These are phyloP conservation scores for Plasmopara viticola DNA, from an alignment of 352 stramenopile species.

Conservation along the genomic window DNA sequence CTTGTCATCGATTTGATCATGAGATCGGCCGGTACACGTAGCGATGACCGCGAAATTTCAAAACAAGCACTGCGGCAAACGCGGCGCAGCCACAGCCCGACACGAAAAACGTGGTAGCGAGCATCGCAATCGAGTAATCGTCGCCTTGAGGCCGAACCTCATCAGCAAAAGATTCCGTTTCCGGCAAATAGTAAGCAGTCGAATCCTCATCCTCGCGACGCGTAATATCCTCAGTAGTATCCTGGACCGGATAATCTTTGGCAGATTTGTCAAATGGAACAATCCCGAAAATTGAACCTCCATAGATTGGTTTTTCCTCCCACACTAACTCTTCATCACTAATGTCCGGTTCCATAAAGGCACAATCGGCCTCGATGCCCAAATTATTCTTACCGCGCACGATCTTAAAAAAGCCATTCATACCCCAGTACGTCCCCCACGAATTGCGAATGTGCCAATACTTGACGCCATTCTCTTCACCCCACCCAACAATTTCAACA, in stretches of 20 bases:
- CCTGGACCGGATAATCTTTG: conserved; percentile 86
- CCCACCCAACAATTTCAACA: conserved; percentile 89
- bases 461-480: conserved; percentile 83
- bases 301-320: conserved; percentile 69
- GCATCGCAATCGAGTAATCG: conserved; percentile 18
- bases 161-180: conserved; percentile 6
- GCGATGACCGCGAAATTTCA: conserved; percentile 46
- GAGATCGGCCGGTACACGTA: conserved; percentile 56
- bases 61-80: conserved; percentile 29
- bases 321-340: conserved; percentile 75
- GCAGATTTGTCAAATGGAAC: conserved; percentile 59
- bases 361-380: conserved; percentile 87
- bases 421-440: conserved; percentile 92
- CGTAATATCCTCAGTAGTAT: conserved; percentile 79
- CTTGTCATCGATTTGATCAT: background rate
- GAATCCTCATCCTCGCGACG: conserved; percentile 25
- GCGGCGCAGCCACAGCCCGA: conserved; percentile 48
- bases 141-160: conserved; percentile 1
- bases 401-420: conserved; percentile 96
- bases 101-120: conserved; percentile 52
- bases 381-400: conserved; percentile 89
- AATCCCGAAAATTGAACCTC: conserved; percentile 73
- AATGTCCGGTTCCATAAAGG: conserved; percentile 82
- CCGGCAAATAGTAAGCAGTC: conserved; percentile 8
- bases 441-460: conserved; percentile 97